phyloP scores from a whole-genome alignment of 192 early-diverging fungal species.

The Spinellus fusiger region DNA sequence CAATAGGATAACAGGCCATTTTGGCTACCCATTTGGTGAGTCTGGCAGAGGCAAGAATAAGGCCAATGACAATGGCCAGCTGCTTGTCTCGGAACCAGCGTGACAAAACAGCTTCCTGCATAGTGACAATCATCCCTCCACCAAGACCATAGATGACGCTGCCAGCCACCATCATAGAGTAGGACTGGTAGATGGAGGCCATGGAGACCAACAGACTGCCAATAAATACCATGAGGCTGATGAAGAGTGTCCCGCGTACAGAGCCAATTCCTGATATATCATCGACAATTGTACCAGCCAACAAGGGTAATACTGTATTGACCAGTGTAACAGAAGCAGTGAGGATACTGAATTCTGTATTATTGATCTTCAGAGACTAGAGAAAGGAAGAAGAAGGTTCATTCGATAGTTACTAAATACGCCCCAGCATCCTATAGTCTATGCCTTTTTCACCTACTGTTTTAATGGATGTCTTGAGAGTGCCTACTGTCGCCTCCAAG shows the following conservation, averaged over 20 bases:
- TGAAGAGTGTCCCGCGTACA: constrained; percentile 40
- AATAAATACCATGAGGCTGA: constrained; percentile 46
- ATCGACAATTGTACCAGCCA: constrained; percentile 54
- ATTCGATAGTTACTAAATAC: background rate
- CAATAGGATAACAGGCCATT: constrained; percentile 57
- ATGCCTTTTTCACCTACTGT: background rate
- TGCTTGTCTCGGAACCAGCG: constrained; percentile 69
- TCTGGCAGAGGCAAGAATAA: constrained; percentile 61
- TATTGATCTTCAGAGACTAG: constrained; percentile 53
- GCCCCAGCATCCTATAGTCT: background rate
- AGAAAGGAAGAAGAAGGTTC: background rate
- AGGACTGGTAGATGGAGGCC: constrained; percentile 35
- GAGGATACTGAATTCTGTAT: constrained; percentile 58
- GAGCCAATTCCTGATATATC: constrained; percentile 41
- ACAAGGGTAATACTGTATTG: constrained; percentile 51
- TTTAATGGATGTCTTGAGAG: constrained; percentile 20
- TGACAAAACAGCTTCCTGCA: constrained; percentile 71
- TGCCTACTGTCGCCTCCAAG: constrained; percentile 18
- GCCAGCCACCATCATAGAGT: constrained; percentile 49
- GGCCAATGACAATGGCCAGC: constrained; percentile 60
- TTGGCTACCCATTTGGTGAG: constrained; percentile 64
- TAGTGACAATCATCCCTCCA: constrained; percentile 62
- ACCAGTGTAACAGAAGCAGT: constrained; percentile 55
- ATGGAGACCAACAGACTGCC: constrained; percentile 47
- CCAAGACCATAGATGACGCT: constrained; percentile 60